Percentiles rank a stretch among this genome's conserved stretches.
These are phyloP conservation scores for Ophiostoma sp. DNA, from an alignment of 2,329 filamentous ascomycete species.

Conservation along the genomic window DNA sequence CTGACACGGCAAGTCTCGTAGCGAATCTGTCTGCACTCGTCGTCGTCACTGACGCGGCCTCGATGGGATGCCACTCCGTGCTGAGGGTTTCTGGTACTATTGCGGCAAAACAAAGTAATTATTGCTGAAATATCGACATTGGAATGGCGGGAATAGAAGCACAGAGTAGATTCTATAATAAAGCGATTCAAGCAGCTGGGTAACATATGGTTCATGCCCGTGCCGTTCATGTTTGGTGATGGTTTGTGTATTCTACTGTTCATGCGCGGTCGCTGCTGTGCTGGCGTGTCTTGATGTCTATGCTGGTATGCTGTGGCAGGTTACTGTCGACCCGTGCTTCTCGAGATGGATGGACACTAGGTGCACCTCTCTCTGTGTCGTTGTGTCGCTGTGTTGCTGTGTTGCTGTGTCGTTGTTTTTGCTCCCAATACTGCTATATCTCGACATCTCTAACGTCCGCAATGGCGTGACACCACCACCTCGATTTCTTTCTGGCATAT, in stretches of 20 bases:
- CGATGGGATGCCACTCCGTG: background rate
- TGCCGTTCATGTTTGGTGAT: background rate
- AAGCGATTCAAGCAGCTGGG: background rate
- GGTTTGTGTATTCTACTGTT: background rate
- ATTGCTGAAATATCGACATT: background rate
- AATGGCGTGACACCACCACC: background rate
- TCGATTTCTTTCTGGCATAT: background rate
- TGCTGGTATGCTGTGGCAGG: background rate
- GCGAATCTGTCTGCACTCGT: background rate
- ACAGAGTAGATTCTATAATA: background rate
- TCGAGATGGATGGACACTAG: background rate
- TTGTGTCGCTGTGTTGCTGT: too few species aligned
- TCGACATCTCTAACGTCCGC: conserved; percentile 7
- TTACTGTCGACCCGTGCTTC: background rate
- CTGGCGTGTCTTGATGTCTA: background rate
- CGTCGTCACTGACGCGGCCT: conserved; percentile 8
- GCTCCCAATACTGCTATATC: background rate
- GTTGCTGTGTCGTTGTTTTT: background rate
- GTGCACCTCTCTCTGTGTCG: background rate
- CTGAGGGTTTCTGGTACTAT: background rate
- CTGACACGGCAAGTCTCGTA: background rate
- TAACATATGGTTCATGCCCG: conserved; percentile 9
- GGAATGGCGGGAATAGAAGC: background rate
- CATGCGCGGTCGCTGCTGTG: background rate
- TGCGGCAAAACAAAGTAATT: background rate